Evolutionary conservation across 2,329 filamentous ascomycete genomes (phyloP).

Genomic region (Xylariales sp.): DNA sequence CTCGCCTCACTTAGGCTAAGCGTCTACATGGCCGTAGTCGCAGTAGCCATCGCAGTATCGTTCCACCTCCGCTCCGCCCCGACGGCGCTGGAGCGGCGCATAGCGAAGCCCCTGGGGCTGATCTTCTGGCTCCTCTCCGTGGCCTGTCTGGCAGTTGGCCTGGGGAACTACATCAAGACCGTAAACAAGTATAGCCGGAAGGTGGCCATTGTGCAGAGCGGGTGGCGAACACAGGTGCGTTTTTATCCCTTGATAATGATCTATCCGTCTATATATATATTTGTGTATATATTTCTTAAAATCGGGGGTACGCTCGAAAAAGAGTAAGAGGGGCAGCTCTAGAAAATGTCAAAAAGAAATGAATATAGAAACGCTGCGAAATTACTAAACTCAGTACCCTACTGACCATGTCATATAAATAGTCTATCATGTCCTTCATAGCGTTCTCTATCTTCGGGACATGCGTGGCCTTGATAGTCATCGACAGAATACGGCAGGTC

Average conservation of each 20-base stretch:
- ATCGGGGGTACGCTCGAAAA: too few relatives aligned
- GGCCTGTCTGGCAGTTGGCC: constrained; percentile 78
- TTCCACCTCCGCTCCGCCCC: constrained; percentile 88
- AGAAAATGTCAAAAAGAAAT: background rate
- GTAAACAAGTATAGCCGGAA: constrained; percentile 83
- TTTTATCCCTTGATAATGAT: background rate
- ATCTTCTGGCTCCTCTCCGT: constrained; percentile 88
- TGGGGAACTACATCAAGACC: constrained; percentile 87
- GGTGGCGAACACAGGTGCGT: constrained; percentile 85
- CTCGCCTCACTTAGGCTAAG: constrained; percentile 91
- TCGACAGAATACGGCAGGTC: constrained; percentile 48
- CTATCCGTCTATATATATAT: too few relatives aligned
- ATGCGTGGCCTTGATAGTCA: constrained; percentile 70
- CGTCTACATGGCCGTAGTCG: constrained; percentile 90
- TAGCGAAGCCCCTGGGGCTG: constrained; percentile 85
- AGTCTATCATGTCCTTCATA: constrained; percentile 66
- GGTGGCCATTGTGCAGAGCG: constrained; percentile 87
- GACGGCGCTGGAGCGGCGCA: constrained; percentile 74
- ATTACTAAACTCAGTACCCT: too few relatives aligned
- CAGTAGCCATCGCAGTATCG: constrained; percentile 89
- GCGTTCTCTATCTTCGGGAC: constrained; percentile 73
- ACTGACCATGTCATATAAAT: background rate
- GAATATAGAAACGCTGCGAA: background rate
- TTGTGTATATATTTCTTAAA: background rate
- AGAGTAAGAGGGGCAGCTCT: background rate